Base-by-base conservation (phyloP, 2,329 filamentous ascomycete genomes). In the Diplodia mutila region DNA sequence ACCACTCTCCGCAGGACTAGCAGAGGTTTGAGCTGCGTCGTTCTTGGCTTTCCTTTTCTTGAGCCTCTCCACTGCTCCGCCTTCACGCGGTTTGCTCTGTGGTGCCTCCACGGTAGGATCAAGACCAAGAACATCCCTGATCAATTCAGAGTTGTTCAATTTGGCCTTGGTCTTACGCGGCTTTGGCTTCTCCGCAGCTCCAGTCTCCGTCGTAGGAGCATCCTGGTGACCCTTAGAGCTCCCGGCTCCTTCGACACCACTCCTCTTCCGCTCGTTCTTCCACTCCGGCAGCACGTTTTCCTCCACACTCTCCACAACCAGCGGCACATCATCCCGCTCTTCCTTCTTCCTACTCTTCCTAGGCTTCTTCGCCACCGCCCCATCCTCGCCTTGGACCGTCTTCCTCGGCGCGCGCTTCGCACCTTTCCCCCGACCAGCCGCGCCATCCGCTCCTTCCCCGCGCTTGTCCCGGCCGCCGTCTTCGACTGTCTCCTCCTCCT, bases 291-390 rank as follows among this genome's bases (percentile, higher is more conserved):
- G 9, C 55, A n/a, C 39, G 16, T 9, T 16, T 18, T 25, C 37
- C 16, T 21, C 57, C 5, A 18, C 23, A 11, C 14, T 7, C 1
- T 46, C 59, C 16, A 27, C 32, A 5, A 2, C 53, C 4, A 5
- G 21, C 14, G 23, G 14, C 37, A 42, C 55, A 46, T 25, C 14
- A 5, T 11, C 34, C 2, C 9, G 12, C 14, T 29, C 29, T 3
- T n/a, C 59, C 59, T 51, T 51, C 6, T 29, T 16, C 27, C 23
- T 63, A 2, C 59, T 6, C 21, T 25, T 51, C 25, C 46, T 51
- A 2, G 59, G 66, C 54, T 71, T 72, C 61, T 74, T 75, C 2
- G 66, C 32, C 32, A 25, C 55, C 12, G 39, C 52, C 23, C 16
- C 27, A 25, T 65, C 39, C 4, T 32, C 61, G n/a, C 32, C 51